A percentile compares a stretch with the other conserved stretches of the same genome.
These are phyloP conservation scores for Solanum lycopersicoides DNA, from an alignment of 257 asterid genomes.

Conservation along the genomic window DNA sequence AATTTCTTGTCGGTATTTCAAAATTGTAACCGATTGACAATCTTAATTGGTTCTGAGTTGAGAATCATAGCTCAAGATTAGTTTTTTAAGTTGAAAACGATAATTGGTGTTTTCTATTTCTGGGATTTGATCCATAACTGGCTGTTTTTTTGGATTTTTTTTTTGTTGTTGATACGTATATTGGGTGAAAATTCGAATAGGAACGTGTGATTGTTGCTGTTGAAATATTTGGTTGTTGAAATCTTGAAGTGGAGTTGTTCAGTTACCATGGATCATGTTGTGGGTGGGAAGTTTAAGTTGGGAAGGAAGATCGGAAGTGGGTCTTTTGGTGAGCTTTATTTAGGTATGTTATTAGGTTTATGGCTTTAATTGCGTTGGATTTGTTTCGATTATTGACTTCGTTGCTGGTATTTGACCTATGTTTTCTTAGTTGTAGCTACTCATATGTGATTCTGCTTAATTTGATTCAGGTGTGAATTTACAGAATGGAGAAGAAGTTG, in stretches of 20 bases:
- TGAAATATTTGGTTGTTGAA: background rate
- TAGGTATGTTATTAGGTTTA: conserved; percentile 33
- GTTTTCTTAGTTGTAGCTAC: background rate
- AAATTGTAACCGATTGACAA: conserved; percentile 10
- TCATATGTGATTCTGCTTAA: background rate
- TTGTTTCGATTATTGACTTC: background rate
- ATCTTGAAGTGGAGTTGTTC: background rate
- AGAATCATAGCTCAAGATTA: background rate
- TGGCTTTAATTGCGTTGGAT: background rate
- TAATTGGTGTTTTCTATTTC: conserved; percentile 1
- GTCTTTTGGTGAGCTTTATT: conserved; percentile 91
- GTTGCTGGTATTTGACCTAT: background rate
- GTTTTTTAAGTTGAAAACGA: conserved; percentile 8
- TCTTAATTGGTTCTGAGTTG: background rate
- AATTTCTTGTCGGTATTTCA: conserved; percentile 1
- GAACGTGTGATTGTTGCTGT: background rate
- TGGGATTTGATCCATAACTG: background rate
- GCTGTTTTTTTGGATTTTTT: background rate
- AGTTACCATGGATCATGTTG: conserved; percentile 2
- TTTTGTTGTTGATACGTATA: background rate
- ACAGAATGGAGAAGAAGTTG: conserved; percentile 95
- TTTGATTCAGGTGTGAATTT: conserved; percentile 59
- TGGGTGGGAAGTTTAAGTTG: conserved; percentile 32
- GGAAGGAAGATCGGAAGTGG: conserved; percentile 97
- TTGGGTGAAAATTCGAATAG: background rate